Base-by-base conservation (phyloP, 495 filamentous ascomycete genomes). In the Hypoxylon cercidicola region DNA sequence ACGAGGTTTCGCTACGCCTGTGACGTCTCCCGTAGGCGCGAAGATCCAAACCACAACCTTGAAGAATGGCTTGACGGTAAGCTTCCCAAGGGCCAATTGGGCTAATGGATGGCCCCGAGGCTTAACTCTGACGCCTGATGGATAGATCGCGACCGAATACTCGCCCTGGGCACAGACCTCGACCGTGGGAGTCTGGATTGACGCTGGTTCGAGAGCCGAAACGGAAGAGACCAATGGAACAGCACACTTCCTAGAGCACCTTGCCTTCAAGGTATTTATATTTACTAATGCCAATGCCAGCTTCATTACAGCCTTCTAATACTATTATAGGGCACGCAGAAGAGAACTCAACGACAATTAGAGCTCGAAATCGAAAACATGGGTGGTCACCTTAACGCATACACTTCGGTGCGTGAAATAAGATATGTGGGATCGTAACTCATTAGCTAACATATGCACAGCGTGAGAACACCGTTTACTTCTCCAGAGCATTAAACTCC, bases 311-410 rank as follows among this genome's bases (percentile, higher is more conserved):
- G 55, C 49, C 55, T 34, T 51, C 66, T 75, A 58, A 76, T 48
- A 15, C 67, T 16, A 20, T 45, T 12, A 55, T 44, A 82, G 94
- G 95, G 95, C 66, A 99, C 95, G 62, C 85, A 88, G 79, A 97
- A 90, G 79, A 87, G 95, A 72, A 92, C 89, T 40, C 96, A 98
- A 79, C 89, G 94, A 73, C 95, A 98, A 79, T 82, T 99, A 77
- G 95, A 99, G 84, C 88, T 99, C 47, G 96, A 99, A 83, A 97
- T 99, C 70, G 95, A 99, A 84, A 98, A 99, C 82, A 97, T 98
- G 93, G 95, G 95, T 75, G 95, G 92, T 64, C 95, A 99, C 82
- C 88, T 99, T 62, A 99, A 99, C 79, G 95, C 95, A 71, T 99
- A 99, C 84, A 99, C 95, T 72, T 97, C 94, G 83, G 94, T 97